phyloP scores from a whole-genome alignment of 495 filamentous ascomycete genomes.

The Rostrohypoxylon terebratum region DNA sequence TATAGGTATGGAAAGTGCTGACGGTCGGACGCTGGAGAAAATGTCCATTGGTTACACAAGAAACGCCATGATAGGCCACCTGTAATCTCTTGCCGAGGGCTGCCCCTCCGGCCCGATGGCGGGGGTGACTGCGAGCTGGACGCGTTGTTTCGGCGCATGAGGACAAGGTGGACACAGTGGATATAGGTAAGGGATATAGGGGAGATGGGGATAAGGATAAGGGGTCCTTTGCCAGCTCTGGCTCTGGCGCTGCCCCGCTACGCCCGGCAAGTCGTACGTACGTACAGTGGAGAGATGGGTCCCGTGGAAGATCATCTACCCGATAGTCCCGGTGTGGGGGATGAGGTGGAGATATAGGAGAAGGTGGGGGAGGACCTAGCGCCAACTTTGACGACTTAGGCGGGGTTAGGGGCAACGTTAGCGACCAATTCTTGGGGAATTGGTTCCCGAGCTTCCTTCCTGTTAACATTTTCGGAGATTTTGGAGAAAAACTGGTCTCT shows the following conservation, averaged over 20 bases:
- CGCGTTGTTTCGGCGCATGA: conserved; percentile 38
- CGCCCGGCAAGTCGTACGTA: conserved; percentile 21
- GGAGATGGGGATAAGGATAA: not conserved
- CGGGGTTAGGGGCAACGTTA: conserved; percentile 20
- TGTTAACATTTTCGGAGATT: conserved; percentile 4
- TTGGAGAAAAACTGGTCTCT: not conserved
- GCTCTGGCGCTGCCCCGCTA: not conserved
- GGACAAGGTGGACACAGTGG: conserved; percentile 23
- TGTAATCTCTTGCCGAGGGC: conserved; percentile 29
- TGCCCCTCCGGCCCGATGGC: conserved; percentile 35
- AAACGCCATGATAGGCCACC: conserved; percentile 8
- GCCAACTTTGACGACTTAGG: not conserved
- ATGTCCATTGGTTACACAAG: conserved; percentile 20
- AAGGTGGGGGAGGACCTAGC: conserved; percentile 31
- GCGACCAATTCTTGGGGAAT: conserved; percentile 7
- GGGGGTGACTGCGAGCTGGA: conserved; percentile 6
- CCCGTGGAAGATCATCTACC: conserved; percentile 33
- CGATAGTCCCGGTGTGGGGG: conserved; percentile 30
- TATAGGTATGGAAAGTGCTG: conserved; percentile 9
- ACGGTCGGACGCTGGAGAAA: conserved; percentile 6
- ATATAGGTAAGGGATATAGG: conserved; percentile 4
- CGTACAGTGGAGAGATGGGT: not conserved
- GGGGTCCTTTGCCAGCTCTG: conserved; percentile 1
- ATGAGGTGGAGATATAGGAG: not conserved
- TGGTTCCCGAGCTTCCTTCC: conserved; percentile 5